Evolutionary conservation across 2,329 filamentous ascomycete species (phyloP).

Genomic region (Didymella keratinophila): DNA sequence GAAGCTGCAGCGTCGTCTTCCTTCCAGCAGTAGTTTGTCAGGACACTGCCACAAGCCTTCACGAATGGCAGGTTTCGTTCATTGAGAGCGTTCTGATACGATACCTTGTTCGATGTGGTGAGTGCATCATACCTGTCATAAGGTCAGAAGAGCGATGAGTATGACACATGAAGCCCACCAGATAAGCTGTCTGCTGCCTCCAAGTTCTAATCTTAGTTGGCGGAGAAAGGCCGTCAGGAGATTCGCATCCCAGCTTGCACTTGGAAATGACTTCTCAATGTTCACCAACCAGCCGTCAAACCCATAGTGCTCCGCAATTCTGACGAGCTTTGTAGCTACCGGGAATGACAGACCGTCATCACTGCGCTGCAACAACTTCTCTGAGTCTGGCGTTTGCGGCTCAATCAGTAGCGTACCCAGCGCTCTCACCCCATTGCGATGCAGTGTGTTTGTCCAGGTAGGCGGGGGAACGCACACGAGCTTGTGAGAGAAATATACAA

Average conservation of each 20-base stretch:
- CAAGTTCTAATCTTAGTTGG: constrained; percentile 47
- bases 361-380: constrained; percentile 37
- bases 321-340: constrained; percentile 50
- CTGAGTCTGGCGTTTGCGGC: constrained; percentile 47
- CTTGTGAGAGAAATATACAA: constrained; percentile 60
- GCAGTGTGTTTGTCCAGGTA: constrained; percentile 57
- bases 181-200: constrained; percentile 44
- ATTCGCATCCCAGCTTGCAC: constrained; percentile 39
- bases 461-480: constrained; percentile 56
- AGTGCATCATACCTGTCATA: constrained; percentile 56
- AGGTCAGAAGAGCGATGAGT: not conserved
- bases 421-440: constrained; percentile 55
- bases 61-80: constrained; percentile 51
- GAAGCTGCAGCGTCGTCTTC: constrained; percentile 37
- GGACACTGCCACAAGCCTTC: constrained; percentile 48
- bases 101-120: constrained; percentile 52
- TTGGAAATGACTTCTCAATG: constrained; percentile 54
- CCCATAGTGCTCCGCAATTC: constrained; percentile 52
- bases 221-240: constrained; percentile 50
- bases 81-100: constrained; percentile 57
- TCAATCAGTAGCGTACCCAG: constrained; percentile 57
- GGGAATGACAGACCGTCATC: constrained; percentile 37
- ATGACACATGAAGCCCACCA: constrained; percentile 45
- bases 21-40: constrained; percentile 58
- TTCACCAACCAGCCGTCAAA: constrained; percentile 60